Evolutionary conservation across 768 basidiomycete genomes (phyloP), one percentile per base, ranked within the genome.

Genomic region (Agaricus blazei): DNA sequence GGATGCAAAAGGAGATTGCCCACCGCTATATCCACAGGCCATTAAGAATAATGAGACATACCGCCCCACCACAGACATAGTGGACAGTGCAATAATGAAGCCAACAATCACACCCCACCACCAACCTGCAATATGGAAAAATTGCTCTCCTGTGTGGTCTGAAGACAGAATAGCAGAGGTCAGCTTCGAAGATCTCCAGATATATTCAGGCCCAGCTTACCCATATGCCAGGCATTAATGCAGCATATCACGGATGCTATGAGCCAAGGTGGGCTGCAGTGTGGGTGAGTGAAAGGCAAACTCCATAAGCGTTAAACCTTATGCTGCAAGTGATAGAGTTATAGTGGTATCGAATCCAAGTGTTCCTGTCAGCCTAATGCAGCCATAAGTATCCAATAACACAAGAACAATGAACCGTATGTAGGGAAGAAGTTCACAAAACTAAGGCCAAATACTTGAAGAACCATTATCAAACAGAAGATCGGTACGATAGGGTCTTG

Each of bases 1-100:
- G 11, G 5, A 34, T 34, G 34, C 34, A 12, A 23, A 6, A 9
- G 15, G 24, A 34, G 15, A 23, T 19, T 9, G 36, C 48, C 1
- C 31, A 56, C 54, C 54, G 37, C 41, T 31, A 44, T 56, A 56
- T 48, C 83, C 82, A 45, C 64, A 64, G 0, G 83, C 74, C 82
- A 86, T 84, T 28, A 85, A 67, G 67, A 84, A 84, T 67, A 84
- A 65, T 2, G 80, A 73, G 34, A 84, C 68, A 59, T 85, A 85
- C 48, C 82, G 75, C 1, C 72, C 81, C 0, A 64, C 73, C 19
- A 72, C 72, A 5, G 65, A 67, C 68, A 73, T 73, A 0, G 82
- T 84, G 1, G 74, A 74, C 24, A 83, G 62, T 4, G 73, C 76
- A 54, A 85, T 81, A 53, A 85, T 79, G 58, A 77, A 84, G 1